Conservation (phyloP, 2,329 filamentous ascomycete genomes). For the Trichoderma sp. region DNA sequence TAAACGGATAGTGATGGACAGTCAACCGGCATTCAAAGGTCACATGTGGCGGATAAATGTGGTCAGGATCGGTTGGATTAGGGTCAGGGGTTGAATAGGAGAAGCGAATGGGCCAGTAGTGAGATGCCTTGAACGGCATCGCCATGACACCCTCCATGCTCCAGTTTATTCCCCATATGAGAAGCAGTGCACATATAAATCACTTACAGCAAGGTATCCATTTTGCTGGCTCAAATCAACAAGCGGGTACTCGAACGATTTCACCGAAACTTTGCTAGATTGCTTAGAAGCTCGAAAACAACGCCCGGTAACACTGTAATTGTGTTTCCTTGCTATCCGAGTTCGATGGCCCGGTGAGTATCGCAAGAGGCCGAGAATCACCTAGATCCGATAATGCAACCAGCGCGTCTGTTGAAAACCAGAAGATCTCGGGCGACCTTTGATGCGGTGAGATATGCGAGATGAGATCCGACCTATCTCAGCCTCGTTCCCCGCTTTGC, state of each 20-base stretch:
- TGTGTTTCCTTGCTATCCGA: too few relatives aligned
- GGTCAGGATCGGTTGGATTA: background rate
- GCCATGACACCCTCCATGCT: background rate
- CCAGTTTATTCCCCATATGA: background rate
- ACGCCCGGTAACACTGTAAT: background rate
- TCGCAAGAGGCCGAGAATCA: background rate
- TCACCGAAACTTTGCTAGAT: background rate
- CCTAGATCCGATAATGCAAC: background rate
- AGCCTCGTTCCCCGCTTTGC: constrained; percentile 12
- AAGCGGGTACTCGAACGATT: background rate
- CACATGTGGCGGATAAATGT: background rate
- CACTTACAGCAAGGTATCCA: constrained; percentile 35
- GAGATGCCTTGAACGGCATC: background rate
- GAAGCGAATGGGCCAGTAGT: background rate
- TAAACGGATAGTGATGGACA: background rate
- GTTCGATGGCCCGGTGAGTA: background rate
- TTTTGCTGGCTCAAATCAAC: constrained; percentile 12
- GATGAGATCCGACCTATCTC: constrained; percentile 1
- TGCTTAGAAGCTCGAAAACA: background rate
- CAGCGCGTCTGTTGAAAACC: background rate
- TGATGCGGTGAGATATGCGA: constrained; percentile 13
- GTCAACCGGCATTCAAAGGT: background rate
- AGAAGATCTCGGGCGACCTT: background rate
- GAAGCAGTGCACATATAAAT: background rate
- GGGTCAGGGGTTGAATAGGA: background rate